These are phyloP conservation scores for Volvox africanus DNA, from an alignment of 139 green algal species.

Conservation along the genomic window DNA sequence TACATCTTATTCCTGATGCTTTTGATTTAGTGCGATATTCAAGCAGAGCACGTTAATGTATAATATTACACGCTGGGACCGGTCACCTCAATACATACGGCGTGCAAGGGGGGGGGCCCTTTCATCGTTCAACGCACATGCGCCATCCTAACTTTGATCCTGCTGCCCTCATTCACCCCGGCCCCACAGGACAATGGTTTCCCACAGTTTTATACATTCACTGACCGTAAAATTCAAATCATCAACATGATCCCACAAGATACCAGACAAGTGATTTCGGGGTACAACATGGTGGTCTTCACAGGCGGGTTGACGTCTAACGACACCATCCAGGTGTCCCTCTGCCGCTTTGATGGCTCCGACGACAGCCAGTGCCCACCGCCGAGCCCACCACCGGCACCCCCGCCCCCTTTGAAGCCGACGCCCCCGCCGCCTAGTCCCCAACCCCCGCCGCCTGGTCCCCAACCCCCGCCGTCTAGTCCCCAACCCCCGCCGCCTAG, in stretches of 20 bases:
- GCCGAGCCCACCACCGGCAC: background rate
- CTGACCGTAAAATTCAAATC: background rate
- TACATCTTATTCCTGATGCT: too few relatives aligned
- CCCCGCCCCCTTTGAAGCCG: background rate
- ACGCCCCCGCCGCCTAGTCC: background rate
- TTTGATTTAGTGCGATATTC: too few relatives aligned
- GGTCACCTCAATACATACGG: too few relatives aligned
- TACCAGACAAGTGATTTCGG: background rate
- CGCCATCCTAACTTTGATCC: background rate
- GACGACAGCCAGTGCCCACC: background rate
- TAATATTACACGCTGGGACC: too few relatives aligned
- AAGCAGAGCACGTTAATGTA: background rate
- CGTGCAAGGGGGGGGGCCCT: too few relatives aligned
- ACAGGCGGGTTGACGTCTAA: background rate
- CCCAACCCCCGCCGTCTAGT: too few relatives aligned
- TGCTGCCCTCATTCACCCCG: background rate
- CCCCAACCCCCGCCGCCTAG: background rate
- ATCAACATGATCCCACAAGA: background rate
- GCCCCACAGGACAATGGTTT: background rate
- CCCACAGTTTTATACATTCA: background rate
- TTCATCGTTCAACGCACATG: background rate
- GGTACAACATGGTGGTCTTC: conserved; percentile 29
- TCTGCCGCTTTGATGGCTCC: background rate
- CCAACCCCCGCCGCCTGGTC: too few relatives aligned
- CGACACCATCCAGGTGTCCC: background rate